Percentiles rank a stretch among this genome's conserved stretches.
Conservation (phyloP, 768 basidiomycete species). For the Pleurotus sapidus region DNA sequence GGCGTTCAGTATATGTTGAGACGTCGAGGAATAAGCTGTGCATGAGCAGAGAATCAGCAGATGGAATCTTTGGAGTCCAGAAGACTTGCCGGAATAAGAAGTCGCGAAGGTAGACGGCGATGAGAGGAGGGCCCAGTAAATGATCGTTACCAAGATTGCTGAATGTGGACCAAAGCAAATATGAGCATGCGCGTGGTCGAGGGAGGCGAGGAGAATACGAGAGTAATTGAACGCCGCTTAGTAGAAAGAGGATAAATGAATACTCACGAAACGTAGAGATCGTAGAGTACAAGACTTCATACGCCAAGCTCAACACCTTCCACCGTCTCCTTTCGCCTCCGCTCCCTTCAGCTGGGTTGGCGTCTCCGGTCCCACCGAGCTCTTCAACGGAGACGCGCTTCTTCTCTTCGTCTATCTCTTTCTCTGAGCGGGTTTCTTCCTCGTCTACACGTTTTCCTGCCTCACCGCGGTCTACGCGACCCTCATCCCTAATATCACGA, state of each 20-base stretch:
- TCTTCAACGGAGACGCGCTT: too few species aligned
- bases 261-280: constrained; percentile 56
- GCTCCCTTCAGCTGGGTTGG: too few species aligned
- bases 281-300: constrained; percentile 50
- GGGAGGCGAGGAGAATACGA: not conserved
- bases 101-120: constrained; percentile 37
- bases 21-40: constrained; percentile 29
- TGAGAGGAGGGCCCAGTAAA: constrained; percentile 59
- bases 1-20: constrained; percentile 60
- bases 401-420: too few species aligned
- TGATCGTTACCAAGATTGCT: constrained; percentile 65
- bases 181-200: too few species aligned
- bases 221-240: not conserved
- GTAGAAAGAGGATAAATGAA: not conserved
- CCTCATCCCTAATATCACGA: too few species aligned
- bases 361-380: too few species aligned
- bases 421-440: too few species aligned
- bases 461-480: too few species aligned
- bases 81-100: constrained; percentile 33
- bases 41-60: not conserved
- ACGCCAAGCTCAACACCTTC: constrained; percentile 49
- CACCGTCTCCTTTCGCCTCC: constrained; percentile 43
- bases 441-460: too few species aligned
- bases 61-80: not conserved
- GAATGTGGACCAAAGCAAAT: not conserved